Evolutionary conservation across 257 asterid species (phyloP).

Genomic region (Thymus quinquecostatus): DNA sequence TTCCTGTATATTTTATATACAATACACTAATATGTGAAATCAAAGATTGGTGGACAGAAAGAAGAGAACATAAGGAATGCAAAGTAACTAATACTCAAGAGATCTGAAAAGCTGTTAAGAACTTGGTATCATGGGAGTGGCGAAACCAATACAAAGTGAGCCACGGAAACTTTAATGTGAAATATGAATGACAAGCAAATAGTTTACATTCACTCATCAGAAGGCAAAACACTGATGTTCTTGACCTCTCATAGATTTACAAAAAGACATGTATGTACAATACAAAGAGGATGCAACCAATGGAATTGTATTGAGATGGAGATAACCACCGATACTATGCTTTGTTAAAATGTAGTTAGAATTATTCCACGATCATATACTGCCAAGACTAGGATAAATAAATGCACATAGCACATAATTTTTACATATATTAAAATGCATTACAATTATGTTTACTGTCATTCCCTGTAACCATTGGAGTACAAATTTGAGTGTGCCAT

Average conservation of each 20-base stretch:
- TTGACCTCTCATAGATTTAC: conserved; percentile 13
- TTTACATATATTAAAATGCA: conserved; percentile 7
- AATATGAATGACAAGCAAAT: conserved; percentile 24
- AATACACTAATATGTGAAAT: conserved; percentile 7
- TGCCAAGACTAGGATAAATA: conserved; percentile 8
- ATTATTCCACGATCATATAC: conserved; percentile 10
- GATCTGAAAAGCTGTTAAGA: not conserved
- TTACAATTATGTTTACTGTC: not conserved
- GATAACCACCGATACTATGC: not conserved
- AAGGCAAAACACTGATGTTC: not conserved
- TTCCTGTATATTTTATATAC: conserved; percentile 58
- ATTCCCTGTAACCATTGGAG: not conserved
- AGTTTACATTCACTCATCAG: conserved; percentile 13
- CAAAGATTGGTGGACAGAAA: conserved; percentile 24
- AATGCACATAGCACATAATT: not conserved
- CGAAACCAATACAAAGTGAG: not conserved
- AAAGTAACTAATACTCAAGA: conserved; percentile 14
- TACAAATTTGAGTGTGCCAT: not conserved
- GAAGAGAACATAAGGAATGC: conserved; percentile 5
- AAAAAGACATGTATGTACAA: conserved; percentile 10
- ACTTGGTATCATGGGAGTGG: conserved; percentile 4
- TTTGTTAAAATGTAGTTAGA: conserved; percentile 20
- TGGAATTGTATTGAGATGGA: conserved; percentile 18
- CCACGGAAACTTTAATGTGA: conserved; percentile 25
- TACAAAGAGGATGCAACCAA: conserved; percentile 16